Evolutionary conservation across 148 eudicot genomes (phyloP).

Genomic region (Simmondsia chinensis): DNA sequence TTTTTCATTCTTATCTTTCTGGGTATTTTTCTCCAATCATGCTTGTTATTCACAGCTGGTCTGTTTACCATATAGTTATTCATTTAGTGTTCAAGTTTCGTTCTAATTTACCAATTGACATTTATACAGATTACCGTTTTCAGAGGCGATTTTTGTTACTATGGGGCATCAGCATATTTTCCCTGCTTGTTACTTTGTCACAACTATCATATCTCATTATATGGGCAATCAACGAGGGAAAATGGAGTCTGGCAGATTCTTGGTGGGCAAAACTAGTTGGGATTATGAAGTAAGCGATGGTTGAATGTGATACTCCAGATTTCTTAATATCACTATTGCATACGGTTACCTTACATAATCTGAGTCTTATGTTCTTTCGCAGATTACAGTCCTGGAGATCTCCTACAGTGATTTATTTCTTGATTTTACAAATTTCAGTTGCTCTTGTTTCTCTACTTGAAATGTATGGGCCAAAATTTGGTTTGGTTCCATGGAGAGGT

Average conservation of each 20-base stretch:
- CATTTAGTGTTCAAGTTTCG: too few relatives aligned
- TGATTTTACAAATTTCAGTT: constrained; percentile 47
- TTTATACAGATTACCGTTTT: constrained; percentile 51
- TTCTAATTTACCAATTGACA: too few relatives aligned
- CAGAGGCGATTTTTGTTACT: constrained; percentile 30
- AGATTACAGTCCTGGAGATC: constrained; percentile 58
- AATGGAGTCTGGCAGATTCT: constrained; percentile 43
- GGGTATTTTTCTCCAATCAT: too few relatives aligned
- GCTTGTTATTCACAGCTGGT: too few relatives aligned
- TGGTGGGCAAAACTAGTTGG: constrained; percentile 79
- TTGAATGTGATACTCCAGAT: constrained; percentile 7
- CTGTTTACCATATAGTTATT: too few relatives aligned
- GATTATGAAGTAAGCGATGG: constrained; percentile 50
- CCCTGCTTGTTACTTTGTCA: constrained; percentile 44
- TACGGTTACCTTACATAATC: constrained; percentile 1
- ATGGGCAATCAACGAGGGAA: constrained; percentile 38
- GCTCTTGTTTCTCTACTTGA: constrained; percentile 43
- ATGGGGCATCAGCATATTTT: constrained; percentile 64
- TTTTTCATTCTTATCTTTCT: too few relatives aligned
- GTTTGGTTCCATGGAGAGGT: constrained; percentile 28
- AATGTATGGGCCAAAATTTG: constrained; percentile 35
- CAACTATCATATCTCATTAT: constrained; percentile 48
- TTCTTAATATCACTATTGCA: background rate
- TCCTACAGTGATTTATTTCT: constrained; percentile 42
- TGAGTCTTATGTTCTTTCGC: constrained; percentile 18